These are phyloP conservation scores for Dianthus caryophyllus DNA, from an alignment of 148 eudicot species.

Conservation along the genomic window DNA sequence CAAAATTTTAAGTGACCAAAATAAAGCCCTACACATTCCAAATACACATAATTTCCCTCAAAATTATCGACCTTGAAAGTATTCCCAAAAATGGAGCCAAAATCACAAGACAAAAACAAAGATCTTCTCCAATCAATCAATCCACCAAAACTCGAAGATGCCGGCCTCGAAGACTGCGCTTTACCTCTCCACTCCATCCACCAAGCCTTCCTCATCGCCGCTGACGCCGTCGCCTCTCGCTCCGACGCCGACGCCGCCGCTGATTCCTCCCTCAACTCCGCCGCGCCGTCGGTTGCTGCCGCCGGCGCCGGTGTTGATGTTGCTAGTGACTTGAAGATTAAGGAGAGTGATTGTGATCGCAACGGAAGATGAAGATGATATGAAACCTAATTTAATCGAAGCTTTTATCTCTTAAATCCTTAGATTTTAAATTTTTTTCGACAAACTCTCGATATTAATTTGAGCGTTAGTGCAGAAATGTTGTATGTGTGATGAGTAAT, in stretches of 20 bases:
- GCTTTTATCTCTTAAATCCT: slow-evolving; percentile 28
- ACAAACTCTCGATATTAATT: too few relatives aligned
- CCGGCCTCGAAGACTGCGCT: slow-evolving; percentile 90
- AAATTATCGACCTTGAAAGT: too few relatives aligned
- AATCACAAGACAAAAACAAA: slow-evolving; percentile 20
- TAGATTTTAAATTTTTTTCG: not conserved
- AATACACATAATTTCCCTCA: too few relatives aligned
- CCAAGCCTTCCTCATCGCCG: slow-evolving; percentile 74
- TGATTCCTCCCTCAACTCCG: too few relatives aligned
- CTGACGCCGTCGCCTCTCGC: slow-evolving; percentile 55
- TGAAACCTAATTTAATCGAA: slow-evolving; percentile 39
- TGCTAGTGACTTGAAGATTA: slow-evolving; percentile 41
- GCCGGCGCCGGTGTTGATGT: slow-evolving; percentile 41
- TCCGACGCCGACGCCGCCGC: slow-evolving; percentile 1
- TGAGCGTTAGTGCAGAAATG: too few relatives aligned
- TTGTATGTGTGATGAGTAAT: too few relatives aligned
- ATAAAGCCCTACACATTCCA: too few relatives aligned
- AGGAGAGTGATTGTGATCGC: slow-evolving; percentile 14
- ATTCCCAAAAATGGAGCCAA: slow-evolving; percentile 23
- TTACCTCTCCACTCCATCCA: slow-evolving; percentile 68
- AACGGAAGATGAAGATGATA: slow-evolving; percentile 14
- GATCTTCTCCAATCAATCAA: slow-evolving; percentile 13
- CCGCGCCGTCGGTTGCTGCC: slow-evolving; percentile 15
- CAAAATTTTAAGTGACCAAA: too few relatives aligned
- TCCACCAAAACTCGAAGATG: slow-evolving; percentile 79